Evolutionary conservation across 495 filamentous ascomycete genomes (phyloP).

Genomic region (Lophiostoma macrostomum): DNA sequence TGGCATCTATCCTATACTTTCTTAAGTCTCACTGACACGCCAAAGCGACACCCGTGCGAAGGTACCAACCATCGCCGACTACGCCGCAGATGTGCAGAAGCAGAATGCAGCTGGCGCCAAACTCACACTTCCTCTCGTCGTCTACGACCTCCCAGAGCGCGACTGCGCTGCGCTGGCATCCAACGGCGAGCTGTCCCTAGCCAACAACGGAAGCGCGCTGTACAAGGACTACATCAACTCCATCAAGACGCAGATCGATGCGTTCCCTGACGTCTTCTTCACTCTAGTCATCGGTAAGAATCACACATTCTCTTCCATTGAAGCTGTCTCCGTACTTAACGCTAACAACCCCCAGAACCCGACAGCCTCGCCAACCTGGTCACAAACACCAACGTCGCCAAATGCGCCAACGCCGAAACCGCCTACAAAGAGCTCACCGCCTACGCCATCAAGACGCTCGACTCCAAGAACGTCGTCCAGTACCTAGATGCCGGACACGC

Average conservation of each 20-base stretch:
- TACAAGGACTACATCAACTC: conserved; percentile 22
- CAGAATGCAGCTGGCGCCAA: conserved; percentile 9
- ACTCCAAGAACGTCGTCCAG: conserved; percentile 74
- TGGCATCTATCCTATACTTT: conserved; percentile 2
- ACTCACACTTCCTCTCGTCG: conserved; percentile 45
- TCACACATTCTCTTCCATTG: not conserved
- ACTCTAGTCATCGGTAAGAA: conserved; percentile 8
- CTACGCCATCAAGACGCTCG: conserved; percentile 67
- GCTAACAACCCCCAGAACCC: conserved; percentile 61
- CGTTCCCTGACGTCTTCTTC: conserved; percentile 9
- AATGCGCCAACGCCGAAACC: conserved; percentile 58
- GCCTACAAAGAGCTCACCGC: conserved; percentile 66
- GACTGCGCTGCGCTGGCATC: conserved; percentile 73
- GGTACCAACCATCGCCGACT: not conserved
- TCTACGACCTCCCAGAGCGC: conserved; percentile 72
- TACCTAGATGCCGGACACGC: conserved; percentile 77
- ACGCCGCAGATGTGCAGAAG: conserved; percentile 1
- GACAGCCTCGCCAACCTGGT: conserved; percentile 77
- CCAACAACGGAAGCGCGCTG: conserved; percentile 40
- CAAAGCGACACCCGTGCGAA: conserved; percentile 9
- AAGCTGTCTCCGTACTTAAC: no score
- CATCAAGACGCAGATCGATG: conserved; percentile 3
- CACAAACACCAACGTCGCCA: conserved; percentile 64
- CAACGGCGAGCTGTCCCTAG: conserved; percentile 68
- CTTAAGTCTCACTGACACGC: not conserved